Evolutionary conservation across 2,329 filamentous ascomycete species (phyloP), one percentile per base, ranked within the genome.

Genomic region (Neofusicoccum umdonicola): DNA sequence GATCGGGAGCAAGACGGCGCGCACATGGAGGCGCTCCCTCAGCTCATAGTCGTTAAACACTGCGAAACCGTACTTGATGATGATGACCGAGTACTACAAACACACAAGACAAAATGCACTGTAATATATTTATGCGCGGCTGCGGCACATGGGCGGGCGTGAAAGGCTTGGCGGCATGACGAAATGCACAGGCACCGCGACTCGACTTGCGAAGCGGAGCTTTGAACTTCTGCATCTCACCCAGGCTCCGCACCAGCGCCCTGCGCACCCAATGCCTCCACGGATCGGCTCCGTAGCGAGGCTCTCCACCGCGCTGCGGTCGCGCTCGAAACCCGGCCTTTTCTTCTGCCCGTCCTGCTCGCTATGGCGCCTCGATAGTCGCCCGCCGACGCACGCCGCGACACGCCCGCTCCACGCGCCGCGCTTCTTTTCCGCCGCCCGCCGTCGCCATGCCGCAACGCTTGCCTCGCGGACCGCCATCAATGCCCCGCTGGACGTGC

Each of bases 381-480:
- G 17, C 27, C 34, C 27, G 34, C 44, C 64, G 35, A 31, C 39
- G 37, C 12, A 57, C 27, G 50, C 56, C 39, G 39, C 47, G 39
- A 39, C 63, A 15, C 58, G 39, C 57, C 17, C 63, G 15, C 56
- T 34, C 17, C 47, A 56, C 56, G 22, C 56, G 17, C 54, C 39
- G 22, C 57, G 57, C 31, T 39, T 62, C 63, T 47, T 66, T 35
- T 58, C 44, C 45, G 27, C 60, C 48, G 22, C 48, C 27, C 52
- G 41, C 63, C 68, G 62, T 61, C 73, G 74, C 70, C 73, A 73
- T 67, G 77, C 71, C 64, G 76, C 78, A 42, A 76, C 78, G 3
- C 76, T 83, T 62, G 79, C 81, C n/a, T 83, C 84, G 50, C 75
- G 79, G 4, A 82, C 84, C 6, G 80, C 83, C 9, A 81, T 87